A percentile compares a stretch with the other conserved stretches of the same genome.
phyloP scores from a whole-genome alignment of 2,329 filamentous ascomycete genomes.

The Penicillium italicum region DNA sequence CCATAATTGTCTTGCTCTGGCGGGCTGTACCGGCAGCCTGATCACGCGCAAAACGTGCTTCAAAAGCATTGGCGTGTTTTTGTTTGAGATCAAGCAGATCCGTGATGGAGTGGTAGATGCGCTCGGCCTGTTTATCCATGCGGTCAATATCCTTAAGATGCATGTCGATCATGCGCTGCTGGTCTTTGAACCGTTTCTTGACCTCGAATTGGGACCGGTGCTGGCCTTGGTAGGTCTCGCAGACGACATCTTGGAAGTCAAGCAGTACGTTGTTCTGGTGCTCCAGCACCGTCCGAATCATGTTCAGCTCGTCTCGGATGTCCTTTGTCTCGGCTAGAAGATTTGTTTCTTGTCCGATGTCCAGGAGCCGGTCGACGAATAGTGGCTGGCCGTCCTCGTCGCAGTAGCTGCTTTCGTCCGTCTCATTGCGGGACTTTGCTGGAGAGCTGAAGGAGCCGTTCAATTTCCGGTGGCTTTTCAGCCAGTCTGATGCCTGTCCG shows the following conservation, averaged over 20 bases:
- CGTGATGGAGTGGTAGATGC: slow-evolving; percentile 58
- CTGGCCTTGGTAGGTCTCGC: slow-evolving; percentile 34
- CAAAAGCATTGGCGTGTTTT: slow-evolving; percentile 65
- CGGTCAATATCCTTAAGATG: slow-evolving; percentile 59
- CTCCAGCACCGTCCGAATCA: slow-evolving; percentile 49
- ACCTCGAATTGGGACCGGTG: slow-evolving; percentile 46
- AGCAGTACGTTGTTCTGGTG: slow-evolving; percentile 37
- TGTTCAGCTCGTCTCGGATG: slow-evolving; percentile 64
- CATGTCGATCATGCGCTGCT: slow-evolving; percentile 56
- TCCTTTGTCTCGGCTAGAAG: slow-evolving; percentile 64
- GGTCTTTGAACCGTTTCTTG: slow-evolving; percentile 55
- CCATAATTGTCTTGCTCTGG: slow-evolving; percentile 56
- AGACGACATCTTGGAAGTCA: slow-evolving; percentile 37
- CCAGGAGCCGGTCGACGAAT: slow-evolving; percentile 45
- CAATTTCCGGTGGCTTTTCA: slow-evolving; percentile 49
- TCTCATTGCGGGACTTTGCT: slow-evolving; percentile 3
- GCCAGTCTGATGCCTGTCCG: slow-evolving; percentile 53
- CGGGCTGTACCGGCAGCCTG: slow-evolving; percentile 60
- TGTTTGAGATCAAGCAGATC: slow-evolving; percentile 66
- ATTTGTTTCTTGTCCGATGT: slow-evolving; percentile 59
- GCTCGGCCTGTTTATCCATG: slow-evolving; percentile 61
- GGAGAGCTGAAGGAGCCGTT: slow-evolving; percentile 28
- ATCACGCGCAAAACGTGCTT: slow-evolving; percentile 56
- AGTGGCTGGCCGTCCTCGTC: slow-evolving; percentile 41
- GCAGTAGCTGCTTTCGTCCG: slow-evolving; percentile 17